phyloP scores from a whole-genome alignment of 441 rosid genomes.

The Erodium texanum region DNA sequence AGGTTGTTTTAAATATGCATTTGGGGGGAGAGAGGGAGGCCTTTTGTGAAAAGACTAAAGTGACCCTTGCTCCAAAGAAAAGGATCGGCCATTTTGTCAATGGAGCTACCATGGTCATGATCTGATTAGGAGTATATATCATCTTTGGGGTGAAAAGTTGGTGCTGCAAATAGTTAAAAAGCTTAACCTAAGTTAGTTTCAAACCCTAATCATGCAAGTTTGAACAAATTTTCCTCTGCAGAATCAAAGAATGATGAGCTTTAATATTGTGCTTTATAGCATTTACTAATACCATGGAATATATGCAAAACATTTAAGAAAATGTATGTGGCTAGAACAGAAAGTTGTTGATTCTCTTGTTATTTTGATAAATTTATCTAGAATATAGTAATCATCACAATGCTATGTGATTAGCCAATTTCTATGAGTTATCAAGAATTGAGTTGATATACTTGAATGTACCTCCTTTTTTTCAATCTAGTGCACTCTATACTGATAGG shows the following conservation, averaged over 20 bases:
- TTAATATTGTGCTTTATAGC: neutral
- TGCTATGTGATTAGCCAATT: constrained; percentile 22
- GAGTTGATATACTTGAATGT: constrained; percentile 26
- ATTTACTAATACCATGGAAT: neutral
- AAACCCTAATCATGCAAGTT: neutral
- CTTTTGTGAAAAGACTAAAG: constrained; percentile 23
- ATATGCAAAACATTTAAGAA: neutral
- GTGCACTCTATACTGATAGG: too few relatives aligned
- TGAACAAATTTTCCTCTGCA: neutral
- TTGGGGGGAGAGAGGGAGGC: constrained; percentile 4
- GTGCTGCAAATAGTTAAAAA: neutral
- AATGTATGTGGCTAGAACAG: neutral
- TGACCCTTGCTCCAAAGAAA: constrained; percentile 19
- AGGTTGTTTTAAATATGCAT: constrained; percentile 31
- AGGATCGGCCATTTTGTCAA: constrained; percentile 11
- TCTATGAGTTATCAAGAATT: constrained; percentile 25
- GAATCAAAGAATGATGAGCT: neutral
- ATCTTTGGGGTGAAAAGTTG: neutral
- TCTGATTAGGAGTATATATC: neutral
- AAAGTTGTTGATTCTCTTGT: constrained; percentile 24
- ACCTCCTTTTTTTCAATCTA: constrained; percentile 8
- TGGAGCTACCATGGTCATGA: neutral
- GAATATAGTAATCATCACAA: constrained; percentile 27
- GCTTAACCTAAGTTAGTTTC: neutral
- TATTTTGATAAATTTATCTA: constrained; percentile 17